Conservation (phyloP, 352 stramenopile species). For the Aphanomyces astaci region DNA sequence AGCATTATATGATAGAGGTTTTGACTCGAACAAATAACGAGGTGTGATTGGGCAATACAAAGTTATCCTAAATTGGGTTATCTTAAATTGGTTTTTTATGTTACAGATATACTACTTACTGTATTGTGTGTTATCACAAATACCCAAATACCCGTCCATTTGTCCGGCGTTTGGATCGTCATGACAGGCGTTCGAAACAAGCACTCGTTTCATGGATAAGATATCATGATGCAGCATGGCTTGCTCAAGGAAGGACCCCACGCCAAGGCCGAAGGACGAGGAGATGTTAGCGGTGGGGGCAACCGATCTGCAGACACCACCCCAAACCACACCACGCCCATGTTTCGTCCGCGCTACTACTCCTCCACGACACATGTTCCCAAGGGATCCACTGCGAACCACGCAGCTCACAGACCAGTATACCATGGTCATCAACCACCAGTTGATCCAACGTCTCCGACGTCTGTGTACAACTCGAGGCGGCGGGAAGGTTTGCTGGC, state of each 20-base stretch:
- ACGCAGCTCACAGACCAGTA: not conserved
- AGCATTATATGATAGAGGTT: too few relatives aligned
- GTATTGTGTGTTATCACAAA: too few relatives aligned
- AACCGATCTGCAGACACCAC: not conserved
- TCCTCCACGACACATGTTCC: not conserved
- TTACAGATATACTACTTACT: too few relatives aligned
- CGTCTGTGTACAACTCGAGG: slow-evolving; percentile 29
- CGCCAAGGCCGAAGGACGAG: not conserved
- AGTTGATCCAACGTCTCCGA: slow-evolving; percentile 30
- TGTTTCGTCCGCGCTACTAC: not conserved
- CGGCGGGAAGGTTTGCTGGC: slow-evolving; percentile 22
- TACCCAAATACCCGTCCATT: too few relatives aligned
- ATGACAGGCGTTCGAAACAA: too few relatives aligned
- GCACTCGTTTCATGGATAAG: too few relatives aligned
- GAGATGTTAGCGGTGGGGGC: not conserved
- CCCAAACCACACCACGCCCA: not conserved
- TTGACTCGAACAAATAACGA: too few relatives aligned
- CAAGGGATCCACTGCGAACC: too few relatives aligned
- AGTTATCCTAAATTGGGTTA: too few relatives aligned
- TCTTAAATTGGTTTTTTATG: too few relatives aligned
- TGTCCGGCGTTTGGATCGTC: too few relatives aligned
- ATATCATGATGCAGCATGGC: not conserved
- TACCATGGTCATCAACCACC: not conserved
- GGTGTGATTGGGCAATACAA: too few relatives aligned
- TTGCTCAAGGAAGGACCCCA: not conserved